These are phyloP conservation scores for Vitellaria paradoxa DNA, from an alignment of 179 eudicot genomes.

Conservation along the genomic window DNA sequence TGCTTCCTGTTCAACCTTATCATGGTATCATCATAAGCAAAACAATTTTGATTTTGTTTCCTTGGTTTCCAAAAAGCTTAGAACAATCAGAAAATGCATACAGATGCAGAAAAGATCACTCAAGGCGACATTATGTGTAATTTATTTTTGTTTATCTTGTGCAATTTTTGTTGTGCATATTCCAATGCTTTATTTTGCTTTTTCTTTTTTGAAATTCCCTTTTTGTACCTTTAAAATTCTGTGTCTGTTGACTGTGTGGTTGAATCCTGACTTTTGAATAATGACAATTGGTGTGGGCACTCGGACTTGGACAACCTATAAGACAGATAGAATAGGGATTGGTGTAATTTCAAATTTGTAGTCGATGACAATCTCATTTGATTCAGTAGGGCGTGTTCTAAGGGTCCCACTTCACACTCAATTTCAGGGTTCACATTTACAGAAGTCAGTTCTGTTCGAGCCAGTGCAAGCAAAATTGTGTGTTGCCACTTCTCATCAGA, in stretches of 20 bases:
- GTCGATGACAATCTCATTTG: background rate
- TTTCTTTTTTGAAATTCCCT: background rate
- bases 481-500: constrained; percentile 97
- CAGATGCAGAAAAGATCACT: background rate
- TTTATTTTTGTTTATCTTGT: background rate
- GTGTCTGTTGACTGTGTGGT: background rate
- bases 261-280: constrained; percentile 1
- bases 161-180: background rate
- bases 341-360: background rate
- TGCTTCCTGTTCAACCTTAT: background rate
- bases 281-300: background rate
- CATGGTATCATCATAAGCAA: background rate
- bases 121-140: background rate
- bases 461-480: constrained; percentile 77
- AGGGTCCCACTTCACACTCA: constrained; percentile 8
- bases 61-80: background rate
- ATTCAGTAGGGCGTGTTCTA: background rate
- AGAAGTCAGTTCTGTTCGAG: constrained; percentile 73
- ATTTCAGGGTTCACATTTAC: constrained; percentile 73
- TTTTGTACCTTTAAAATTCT: background rate
- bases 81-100: background rate
- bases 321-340: background rate
- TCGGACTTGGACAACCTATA: background rate
- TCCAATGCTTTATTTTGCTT: background rate
- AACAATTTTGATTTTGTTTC: constrained; percentile 3